Evolutionary conservation across 352 stramenopile genomes (phyloP), one percentile per base, ranked within the genome.

Genomic region (Pythium apleroticum): DNA sequence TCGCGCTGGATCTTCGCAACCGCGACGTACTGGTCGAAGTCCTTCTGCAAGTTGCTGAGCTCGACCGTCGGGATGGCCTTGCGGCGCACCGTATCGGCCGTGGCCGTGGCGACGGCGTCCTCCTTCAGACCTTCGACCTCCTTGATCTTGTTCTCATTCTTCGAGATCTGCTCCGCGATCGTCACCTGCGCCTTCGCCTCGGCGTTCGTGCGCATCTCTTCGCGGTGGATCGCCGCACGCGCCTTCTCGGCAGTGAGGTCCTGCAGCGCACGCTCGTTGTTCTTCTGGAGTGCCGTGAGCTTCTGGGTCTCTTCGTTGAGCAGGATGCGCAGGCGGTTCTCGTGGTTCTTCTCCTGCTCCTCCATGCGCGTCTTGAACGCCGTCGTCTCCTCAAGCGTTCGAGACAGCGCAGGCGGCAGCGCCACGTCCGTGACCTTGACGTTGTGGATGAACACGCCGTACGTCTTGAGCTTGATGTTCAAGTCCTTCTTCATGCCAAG

Each of bases 271-370:
- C 86, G 83, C 57, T 91, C 83, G 58, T 95, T 95, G 8, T 87
- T 74, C 41, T 92, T 96, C 49, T 92, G 74, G 17, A 95, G 69
- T 4, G 78, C 84, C 12, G 88, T 93, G 57, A 95, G 75, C 37
- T 89, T 90, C 66, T 91, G 78, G 3, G 88, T 93, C 46, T 93
- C 88, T 65, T 95, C 76, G 52, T 96, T 93, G 30, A 95, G 54
- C 19, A 96, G 57, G 17, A 91, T 91, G 25, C 88, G 77, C 70
- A 94, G 68, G 20, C 86, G 82, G 73, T 93, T 96, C 74, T 95
- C 85, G 59, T 96, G 84, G 60, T 91, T 94, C 75, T 96, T 96
- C 66, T 95, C 86, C 64, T 94, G 84, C 70, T 96, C 86, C 48
- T 91, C 81, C 81, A 96, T 96, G 25, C 82, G 77, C 9, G 86